Evolutionary conservation across 495 filamentous ascomycete species (phyloP), one percentile per base, ranked within the genome.

Genomic region (Penicillium parvum): DNA sequence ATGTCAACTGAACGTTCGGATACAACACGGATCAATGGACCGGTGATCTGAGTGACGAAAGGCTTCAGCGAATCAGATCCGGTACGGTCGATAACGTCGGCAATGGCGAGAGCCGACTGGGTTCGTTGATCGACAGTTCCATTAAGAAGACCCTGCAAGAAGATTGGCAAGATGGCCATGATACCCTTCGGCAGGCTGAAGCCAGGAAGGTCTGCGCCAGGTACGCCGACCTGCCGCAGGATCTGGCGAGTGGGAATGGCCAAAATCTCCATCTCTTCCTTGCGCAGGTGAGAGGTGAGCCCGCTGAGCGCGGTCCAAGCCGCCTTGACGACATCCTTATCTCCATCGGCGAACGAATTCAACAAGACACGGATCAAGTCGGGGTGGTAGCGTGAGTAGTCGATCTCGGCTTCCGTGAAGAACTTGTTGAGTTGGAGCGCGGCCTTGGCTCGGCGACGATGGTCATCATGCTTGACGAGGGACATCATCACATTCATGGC

Each of bases 181-280:
- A 98, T 96, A 40, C 92, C 92, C 78, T 97, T 98, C 5, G 92
- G 92, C 38, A 98, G 70, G 40, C 82, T 78, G 72, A 98, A 98
- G 18, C 92, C 92, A 7, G 89, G 77, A 12, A 98, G 74, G 55
- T 91, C 81, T 16, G 82, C 76, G 4, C 94, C 94, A 32, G 90
- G 67, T 11, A 95, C 85, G 34, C 92, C 92, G 21, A 97, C 88
- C 49, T 90, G 87, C 40, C 85, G 78, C 34, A 98, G 69, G 1
- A 86, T 78, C 56, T 90, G 84, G 25, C 90, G 80, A 1, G 91
- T 94, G 4, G 91, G 90, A 47, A 79, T 71, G 7, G 91, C 89
- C n/a, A 98, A 69, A 0, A 85, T 78, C 59, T 98, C 92, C 92
- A 98, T 97, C 65, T 97, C 92, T 64, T 98, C 92, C 61, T 98